These are phyloP conservation scores for Leccinum angustisporum DNA, from an alignment of 1,284 basidiomycete species.

Conservation along the genomic window DNA sequence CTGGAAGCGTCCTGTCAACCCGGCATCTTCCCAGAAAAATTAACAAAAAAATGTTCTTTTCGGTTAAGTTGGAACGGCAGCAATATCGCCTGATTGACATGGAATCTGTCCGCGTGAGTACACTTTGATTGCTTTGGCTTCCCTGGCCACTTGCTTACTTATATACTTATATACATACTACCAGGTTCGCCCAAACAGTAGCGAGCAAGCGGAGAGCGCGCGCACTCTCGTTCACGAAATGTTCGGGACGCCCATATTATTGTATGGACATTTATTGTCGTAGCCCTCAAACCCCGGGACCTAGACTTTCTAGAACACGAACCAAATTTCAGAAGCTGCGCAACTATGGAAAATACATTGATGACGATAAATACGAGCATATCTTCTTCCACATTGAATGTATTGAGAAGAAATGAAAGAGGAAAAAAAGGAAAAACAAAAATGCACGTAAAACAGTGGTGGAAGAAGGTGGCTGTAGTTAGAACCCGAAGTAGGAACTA, in stretches of 20 bases:
- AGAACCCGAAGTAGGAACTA: neutral
- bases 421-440: neutral
- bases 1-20: neutral
- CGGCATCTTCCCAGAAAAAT: neutral
- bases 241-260: neutral
- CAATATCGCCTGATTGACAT: neutral
- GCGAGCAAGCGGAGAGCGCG: neutral
- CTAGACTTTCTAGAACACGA: neutral
- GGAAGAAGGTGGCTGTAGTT: neutral
- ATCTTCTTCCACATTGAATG: neutral
- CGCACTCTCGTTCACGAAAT: neutral
- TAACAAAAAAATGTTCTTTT: neutral
- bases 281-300: neutral
- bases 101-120: neutral
- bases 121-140: neutral
- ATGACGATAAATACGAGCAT: neutral
- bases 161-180: no score
- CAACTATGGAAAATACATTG: neutral
- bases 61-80: neutral
- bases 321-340: neutral
- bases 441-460: neutral
- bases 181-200: neutral
- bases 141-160: neutral
- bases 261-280: neutral
- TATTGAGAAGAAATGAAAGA: neutral